These are phyloP conservation scores for Sarocladium brachiariae DNA, from an alignment of 2,329 filamentous ascomycete species.

Conservation along the genomic window DNA sequence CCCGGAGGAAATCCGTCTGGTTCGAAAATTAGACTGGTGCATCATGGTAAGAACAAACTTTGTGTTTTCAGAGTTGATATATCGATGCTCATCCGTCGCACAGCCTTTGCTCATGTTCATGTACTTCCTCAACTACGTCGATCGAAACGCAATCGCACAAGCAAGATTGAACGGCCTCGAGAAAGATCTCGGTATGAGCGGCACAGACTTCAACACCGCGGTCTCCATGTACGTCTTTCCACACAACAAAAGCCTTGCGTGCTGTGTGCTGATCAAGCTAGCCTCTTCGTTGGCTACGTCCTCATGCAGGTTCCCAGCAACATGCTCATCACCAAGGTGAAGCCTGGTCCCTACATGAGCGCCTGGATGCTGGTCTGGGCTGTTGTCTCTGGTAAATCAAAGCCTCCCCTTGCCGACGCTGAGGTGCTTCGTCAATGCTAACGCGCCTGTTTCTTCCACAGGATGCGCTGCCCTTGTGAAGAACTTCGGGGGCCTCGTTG, in stretches of 20 bases:
- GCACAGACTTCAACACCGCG: slow-evolving; percentile 46
- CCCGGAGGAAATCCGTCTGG: slow-evolving; percentile 31
- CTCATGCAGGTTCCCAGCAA: slow-evolving; percentile 34
- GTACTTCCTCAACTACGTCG: slow-evolving; percentile 38
- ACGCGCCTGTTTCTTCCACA: neutral
- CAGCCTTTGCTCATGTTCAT: slow-evolving; percentile 30
- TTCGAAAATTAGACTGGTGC: slow-evolving; percentile 32
- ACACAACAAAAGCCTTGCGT: neutral
- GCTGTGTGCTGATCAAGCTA: slow-evolving; percentile 10
- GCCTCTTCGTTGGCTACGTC: slow-evolving; percentile 36
- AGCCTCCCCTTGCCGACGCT: neutral
- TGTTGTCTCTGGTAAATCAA: slow-evolving; percentile 23
- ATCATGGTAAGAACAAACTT: slow-evolving; percentile 39
- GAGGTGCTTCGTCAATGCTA: neutral
- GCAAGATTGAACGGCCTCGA: slow-evolving; percentile 40
- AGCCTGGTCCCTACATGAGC: slow-evolving; percentile 35
- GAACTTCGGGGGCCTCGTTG: slow-evolving; percentile 27
- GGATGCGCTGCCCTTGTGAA: slow-evolving; percentile 30
- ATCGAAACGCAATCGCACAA: slow-evolving; percentile 39
- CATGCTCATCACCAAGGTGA: slow-evolving; percentile 35
- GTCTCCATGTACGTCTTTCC: slow-evolving; percentile 28
- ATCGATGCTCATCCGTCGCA: neutral
- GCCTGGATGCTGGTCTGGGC: slow-evolving; percentile 36
- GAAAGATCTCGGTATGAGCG: slow-evolving; percentile 43
- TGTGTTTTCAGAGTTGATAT: too few species aligned